Evolutionary conservation across 2,329 filamentous ascomycete species (phyloP).

Genomic region (Fusarium continuum): DNA sequence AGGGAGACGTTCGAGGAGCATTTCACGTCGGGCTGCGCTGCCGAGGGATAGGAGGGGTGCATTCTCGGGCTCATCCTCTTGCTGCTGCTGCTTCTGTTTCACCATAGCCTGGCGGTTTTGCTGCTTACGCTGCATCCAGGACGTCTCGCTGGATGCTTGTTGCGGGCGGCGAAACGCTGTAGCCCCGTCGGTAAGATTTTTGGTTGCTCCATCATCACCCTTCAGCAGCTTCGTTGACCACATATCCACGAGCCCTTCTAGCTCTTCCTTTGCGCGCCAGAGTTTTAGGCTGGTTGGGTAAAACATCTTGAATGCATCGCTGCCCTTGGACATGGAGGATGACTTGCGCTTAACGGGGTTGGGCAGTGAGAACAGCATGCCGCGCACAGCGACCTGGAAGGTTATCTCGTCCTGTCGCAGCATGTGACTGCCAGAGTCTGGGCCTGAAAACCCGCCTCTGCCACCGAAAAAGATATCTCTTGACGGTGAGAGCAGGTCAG

Average conservation of each 20-base stretch:
- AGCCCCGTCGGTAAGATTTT: constrained; percentile 56
- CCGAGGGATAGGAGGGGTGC: constrained; percentile 66
- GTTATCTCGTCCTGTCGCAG: constrained; percentile 93
- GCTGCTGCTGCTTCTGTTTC: constrained; percentile 20
- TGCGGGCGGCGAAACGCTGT: constrained; percentile 59
- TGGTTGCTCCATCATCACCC: constrained; percentile 56
- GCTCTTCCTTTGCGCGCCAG: constrained; percentile 85
- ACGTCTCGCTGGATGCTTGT: constrained; percentile 39
- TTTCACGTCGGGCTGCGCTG: constrained; percentile 73
- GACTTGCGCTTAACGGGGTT: constrained; percentile 81
- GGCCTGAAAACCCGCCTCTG: constrained; percentile 61
- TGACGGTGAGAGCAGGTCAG: constrained; percentile 83
- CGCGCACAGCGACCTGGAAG: constrained; percentile 89
- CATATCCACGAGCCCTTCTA: constrained; percentile 75
- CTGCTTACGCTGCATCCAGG: constrained; percentile 50
- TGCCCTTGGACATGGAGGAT: constrained; percentile 54
- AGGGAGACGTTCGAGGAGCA: constrained; percentile 86
- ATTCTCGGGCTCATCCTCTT: constrained; percentile 37
- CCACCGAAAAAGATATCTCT: constrained; percentile 74
- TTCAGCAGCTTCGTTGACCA: constrained; percentile 71
- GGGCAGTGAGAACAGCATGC: constrained; percentile 85
- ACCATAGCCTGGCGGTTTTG: constrained; percentile 32
- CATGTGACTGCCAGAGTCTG: constrained; percentile 73
- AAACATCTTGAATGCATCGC: constrained; percentile 86
- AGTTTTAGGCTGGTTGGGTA: constrained; percentile 86